These are phyloP conservation scores for Acorus gramineus DNA, from an alignment of 106 monocot genomes.

Conservation along the genomic window DNA sequence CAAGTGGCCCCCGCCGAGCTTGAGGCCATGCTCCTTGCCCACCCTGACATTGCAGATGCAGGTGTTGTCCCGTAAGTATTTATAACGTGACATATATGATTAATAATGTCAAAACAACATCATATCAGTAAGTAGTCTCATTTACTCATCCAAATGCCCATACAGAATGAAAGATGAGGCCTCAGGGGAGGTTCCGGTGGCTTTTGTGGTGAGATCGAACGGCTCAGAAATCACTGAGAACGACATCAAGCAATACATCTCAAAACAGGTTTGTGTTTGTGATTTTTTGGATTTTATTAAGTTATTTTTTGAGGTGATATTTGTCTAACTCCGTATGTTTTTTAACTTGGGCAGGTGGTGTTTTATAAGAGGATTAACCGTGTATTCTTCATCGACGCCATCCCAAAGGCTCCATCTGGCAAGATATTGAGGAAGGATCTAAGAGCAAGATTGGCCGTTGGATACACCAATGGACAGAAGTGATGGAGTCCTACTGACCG, in stretches of 20 bases:
- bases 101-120: no score
- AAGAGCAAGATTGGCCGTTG: slow-evolving; percentile 21
- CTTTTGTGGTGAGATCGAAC: slow-evolving; percentile 39
- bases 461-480: not conserved
- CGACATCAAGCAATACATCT: slow-evolving; percentile 25
- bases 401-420: slow-evolving; percentile 40
- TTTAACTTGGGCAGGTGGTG: slow-evolving; percentile 17
- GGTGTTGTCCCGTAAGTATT: slow-evolving; percentile 50
- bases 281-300: no score
- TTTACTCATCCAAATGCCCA: no score
- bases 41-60: slow-evolving; percentile 32
- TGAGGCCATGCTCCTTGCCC: slow-evolving; percentile 51
- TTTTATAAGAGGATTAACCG: slow-evolving; percentile 39
- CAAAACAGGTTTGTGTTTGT: slow-evolving; percentile 16
- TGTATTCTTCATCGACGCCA: slow-evolving; percentile 30
- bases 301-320: no score
- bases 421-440: slow-evolving; percentile 44
- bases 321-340: no score
- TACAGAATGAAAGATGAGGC: slow-evolving; percentile 53
- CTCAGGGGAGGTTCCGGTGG: slow-evolving; percentile 61
- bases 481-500: no score
- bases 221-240: slow-evolving; percentile 27
- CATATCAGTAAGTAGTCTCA: no score
- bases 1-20: slow-evolving; percentile 66
- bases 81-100: not conserved